Percentiles rank a stretch among this genome's conserved stretches.
Conservation (phyloP, 2,329 filamentous ascomycete species). For the Diplodia intermedia region DNA sequence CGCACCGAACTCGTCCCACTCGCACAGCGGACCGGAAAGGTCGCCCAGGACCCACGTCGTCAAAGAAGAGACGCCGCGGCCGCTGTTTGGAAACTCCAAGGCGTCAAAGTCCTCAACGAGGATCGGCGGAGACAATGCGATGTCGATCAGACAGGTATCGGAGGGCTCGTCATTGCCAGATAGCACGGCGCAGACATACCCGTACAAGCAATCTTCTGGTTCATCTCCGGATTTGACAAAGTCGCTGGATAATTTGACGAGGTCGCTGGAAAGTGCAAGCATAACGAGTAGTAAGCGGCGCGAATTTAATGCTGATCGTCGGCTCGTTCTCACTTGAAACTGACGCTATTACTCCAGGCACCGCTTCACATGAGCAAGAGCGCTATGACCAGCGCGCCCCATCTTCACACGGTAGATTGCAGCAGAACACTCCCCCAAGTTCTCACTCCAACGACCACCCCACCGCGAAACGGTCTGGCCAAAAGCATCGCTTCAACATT, state of each 20-base stretch:
- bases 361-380: constrained; percentile 31
- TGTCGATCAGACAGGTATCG: constrained; percentile 43
- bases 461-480: constrained; percentile 21
- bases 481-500: constrained; percentile 41
- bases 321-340: constrained; percentile 1
- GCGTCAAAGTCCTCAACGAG: constrained; percentile 56
- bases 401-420: constrained; percentile 26
- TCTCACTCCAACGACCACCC: constrained; percentile 22
- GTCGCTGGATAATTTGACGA: constrained; percentile 44
- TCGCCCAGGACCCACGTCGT: constrained; percentile 41
- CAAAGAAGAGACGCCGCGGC: constrained; percentile 48
- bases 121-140: constrained; percentile 34
- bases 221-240: constrained; percentile 57
- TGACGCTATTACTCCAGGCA: constrained; percentile 19
- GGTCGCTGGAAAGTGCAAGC: constrained; percentile 41
- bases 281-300: constrained; percentile 31
- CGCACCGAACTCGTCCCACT: constrained; percentile 9
- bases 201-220: constrained; percentile 52
- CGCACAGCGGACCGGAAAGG: constrained; percentile 15
- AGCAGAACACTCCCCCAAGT: constrained; percentile 26
- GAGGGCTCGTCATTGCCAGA: constrained; percentile 44
- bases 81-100: constrained; percentile 58
- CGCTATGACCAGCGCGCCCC: constrained; percentile 31
- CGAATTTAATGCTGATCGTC: constrained; percentile 17
- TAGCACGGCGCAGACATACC: constrained; percentile 53